phyloP scores from a whole-genome alignment of 2,329 filamentous ascomycete species.

The Neonectria neomacrospora region DNA sequence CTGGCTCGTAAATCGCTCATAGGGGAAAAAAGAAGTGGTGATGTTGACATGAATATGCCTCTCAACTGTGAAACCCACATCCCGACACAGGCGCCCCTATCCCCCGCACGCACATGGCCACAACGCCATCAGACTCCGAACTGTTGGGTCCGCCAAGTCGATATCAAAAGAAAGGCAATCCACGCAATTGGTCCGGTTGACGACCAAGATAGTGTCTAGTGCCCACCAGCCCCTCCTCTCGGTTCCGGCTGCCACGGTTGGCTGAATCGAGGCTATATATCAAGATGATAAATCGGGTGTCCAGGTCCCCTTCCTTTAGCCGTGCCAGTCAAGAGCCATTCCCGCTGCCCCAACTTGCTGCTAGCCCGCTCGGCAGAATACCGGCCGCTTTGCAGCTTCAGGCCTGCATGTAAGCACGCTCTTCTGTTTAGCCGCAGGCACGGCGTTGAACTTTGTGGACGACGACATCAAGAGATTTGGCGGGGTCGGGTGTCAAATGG shows the following conservation, averaged over 20 bases:
- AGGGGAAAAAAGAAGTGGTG: constrained; percentile 2
- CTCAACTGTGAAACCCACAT: constrained; percentile 15
- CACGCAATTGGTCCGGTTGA: constrained; percentile 41
- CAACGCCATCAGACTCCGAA: constrained; percentile 23
- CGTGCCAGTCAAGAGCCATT: constrained; percentile 44
- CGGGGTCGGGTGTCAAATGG: background rate
- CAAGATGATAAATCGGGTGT: constrained; percentile 33
- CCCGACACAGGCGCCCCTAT: constrained; percentile 25
- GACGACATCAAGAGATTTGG: background rate
- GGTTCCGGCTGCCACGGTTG: constrained; percentile 26
- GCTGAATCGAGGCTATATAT: constrained; percentile 26
- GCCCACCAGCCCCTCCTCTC: constrained; percentile 17
- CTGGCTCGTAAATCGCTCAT: constrained; percentile 19
- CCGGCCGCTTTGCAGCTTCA: constrained; percentile 23
- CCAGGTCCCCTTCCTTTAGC: constrained; percentile 39
- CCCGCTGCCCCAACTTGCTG: constrained; percentile 30
- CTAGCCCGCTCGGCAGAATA: constrained; percentile 40
- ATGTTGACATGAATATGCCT: constrained; percentile 26
- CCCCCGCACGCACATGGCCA: constrained; percentile 29
- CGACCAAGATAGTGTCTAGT: constrained; percentile 27
- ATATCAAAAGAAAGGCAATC: constrained; percentile 26
- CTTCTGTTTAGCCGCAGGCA: constrained; percentile 36
- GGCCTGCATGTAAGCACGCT: constrained; percentile 30
- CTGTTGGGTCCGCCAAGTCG: constrained; percentile 25
- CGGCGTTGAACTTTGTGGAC: constrained; percentile 12